Conservation (phyloP, 2,329 filamentous ascomycete genomes). For the Penicillium sp. region DNA sequence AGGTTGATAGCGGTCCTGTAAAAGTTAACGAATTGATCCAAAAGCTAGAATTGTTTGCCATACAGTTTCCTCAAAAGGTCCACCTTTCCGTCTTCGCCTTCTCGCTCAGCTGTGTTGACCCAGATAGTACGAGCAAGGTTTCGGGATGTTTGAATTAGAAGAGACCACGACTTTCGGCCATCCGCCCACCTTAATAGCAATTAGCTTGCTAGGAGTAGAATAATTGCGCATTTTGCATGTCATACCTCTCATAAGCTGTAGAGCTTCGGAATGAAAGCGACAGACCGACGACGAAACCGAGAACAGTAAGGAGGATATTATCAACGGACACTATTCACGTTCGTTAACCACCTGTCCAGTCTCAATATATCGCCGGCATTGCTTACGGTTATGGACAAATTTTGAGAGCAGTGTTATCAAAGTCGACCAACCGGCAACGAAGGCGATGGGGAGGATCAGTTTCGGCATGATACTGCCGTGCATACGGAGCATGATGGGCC, state of each 20-base stretch:
- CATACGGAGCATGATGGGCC: conserved; percentile 75
- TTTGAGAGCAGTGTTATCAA: conserved; percentile 63
- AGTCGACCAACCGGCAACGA: conserved; percentile 69
- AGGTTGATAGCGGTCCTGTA: conserved; percentile 70
- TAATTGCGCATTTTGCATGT: not conserved
- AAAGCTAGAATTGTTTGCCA: too few relatives aligned
- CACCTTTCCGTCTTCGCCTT: conserved; percentile 63
- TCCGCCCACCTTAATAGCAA: conserved; percentile 56
- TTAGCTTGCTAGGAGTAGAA: conserved; percentile 8
- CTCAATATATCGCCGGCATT: not conserved
- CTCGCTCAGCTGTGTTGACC: conserved; percentile 72
- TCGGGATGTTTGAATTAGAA: conserved; percentile 60
- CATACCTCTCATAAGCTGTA: conserved; percentile 73
- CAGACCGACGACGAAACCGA: conserved; percentile 81
- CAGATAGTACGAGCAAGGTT: conserved; percentile 75
- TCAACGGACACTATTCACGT: conserved; percentile 50
- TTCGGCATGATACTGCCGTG: conserved; percentile 77
- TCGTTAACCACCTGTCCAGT: conserved; percentile 13
- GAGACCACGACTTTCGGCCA: conserved; percentile 67
- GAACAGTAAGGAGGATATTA: conserved; percentile 73
- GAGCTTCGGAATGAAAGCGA: conserved; percentile 78
- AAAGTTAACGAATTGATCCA: conserved; percentile 20
- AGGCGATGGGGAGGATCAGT: conserved; percentile 70
- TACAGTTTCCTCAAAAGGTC: conserved; percentile 72
- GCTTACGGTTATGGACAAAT: conserved; percentile 48